These are phyloP conservation scores for Aspergillus uvarum DNA, from an alignment of 2,329 filamentous ascomycete species.

Conservation along the genomic window DNA sequence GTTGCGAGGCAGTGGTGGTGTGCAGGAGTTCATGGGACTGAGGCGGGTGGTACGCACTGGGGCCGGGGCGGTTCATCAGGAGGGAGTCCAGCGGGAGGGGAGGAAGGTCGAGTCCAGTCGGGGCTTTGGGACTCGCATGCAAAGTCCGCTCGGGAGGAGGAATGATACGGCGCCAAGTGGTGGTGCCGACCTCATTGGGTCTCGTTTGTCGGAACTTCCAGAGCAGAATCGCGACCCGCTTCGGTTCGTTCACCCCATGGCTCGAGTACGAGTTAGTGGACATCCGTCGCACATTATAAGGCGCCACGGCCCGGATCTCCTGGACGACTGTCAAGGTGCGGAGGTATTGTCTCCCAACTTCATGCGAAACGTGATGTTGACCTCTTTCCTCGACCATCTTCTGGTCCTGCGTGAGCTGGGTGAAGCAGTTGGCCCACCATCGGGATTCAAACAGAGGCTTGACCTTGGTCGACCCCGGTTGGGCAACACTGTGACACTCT, in stretches of 20 bases:
- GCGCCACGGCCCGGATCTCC: conserved; percentile 41
- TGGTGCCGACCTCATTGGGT: conserved; percentile 41
- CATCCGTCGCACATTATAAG: conserved; percentile 27
- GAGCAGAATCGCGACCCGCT: conserved; percentile 45
- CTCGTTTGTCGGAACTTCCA: conserved; percentile 50
- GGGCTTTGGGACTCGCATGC: conserved; percentile 39
- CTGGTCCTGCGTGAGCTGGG: conserved; percentile 41
- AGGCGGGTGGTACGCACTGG: conserved; percentile 32
- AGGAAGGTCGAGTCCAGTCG: conserved; percentile 34
- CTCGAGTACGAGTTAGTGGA: conserved; percentile 30
- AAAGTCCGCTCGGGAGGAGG: conserved; percentile 37
- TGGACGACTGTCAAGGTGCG: conserved; percentile 47
- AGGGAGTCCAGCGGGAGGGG: conserved; percentile 40
- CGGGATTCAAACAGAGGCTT: conserved; percentile 45
- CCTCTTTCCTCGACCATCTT: conserved; percentile 40
- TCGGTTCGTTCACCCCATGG: conserved; percentile 30
- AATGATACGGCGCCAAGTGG: conserved; percentile 46
- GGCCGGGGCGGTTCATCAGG: conserved; percentile 32
- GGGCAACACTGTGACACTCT: conserved; percentile 35
- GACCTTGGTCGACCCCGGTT: conserved; percentile 40
- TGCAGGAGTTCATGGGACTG: conserved; percentile 36
- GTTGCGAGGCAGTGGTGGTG: conserved; percentile 29
- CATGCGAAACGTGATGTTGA: conserved; percentile 35
- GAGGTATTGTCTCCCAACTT: conserved; percentile 39
- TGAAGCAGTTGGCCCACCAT: conserved; percentile 49